A percentile compares a stretch with the other conserved stretches of the same genome.
Conservation (phyloP, 345 rosid genomes). For the Citrus reticulata region DNA sequence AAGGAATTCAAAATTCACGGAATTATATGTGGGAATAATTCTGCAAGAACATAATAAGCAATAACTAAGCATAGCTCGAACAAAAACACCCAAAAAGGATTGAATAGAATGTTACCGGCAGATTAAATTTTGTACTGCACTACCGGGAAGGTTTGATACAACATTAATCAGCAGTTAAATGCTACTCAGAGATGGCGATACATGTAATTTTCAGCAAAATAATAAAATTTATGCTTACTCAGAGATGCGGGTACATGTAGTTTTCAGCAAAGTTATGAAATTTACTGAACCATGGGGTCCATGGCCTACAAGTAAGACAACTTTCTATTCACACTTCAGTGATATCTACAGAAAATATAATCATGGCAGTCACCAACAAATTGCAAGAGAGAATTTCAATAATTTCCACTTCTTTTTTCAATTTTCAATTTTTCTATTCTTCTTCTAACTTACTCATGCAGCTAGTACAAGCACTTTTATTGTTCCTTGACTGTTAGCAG, state of each 20-base stretch:
- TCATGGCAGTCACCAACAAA: not conserved
- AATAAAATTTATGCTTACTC: not conserved
- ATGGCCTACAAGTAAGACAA: not conserved
- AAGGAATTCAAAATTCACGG: not conserved
- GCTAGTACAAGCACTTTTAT: conserved; percentile 88
- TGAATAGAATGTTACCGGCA: not conserved
- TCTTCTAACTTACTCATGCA: conserved; percentile 32
- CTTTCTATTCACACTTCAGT: not conserved
- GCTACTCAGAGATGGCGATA: not conserved
- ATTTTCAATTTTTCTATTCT: not conserved
- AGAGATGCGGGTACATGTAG: not conserved
- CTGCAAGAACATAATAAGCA: not conserved
- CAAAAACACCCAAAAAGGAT: not conserved
- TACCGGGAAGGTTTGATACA: not conserved
- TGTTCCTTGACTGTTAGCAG: conserved; percentile 99
- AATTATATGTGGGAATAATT: not conserved
- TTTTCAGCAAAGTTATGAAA: not conserved
- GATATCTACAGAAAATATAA: conserved; percentile 7
- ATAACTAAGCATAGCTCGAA: not conserved
- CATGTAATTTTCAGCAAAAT: not conserved
- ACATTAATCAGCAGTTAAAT: not conserved
- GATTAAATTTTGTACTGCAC: not conserved
- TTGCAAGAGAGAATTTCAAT: not conserved
- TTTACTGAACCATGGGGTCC: conserved; percentile 5
- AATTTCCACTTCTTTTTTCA: not conserved